A percentile compares a stretch with the other conserved stretches of the same genome.
Evolutionary conservation across 768 basidiomycete species (phyloP).

Genomic region (Leccinum disarticulatum): DNA sequence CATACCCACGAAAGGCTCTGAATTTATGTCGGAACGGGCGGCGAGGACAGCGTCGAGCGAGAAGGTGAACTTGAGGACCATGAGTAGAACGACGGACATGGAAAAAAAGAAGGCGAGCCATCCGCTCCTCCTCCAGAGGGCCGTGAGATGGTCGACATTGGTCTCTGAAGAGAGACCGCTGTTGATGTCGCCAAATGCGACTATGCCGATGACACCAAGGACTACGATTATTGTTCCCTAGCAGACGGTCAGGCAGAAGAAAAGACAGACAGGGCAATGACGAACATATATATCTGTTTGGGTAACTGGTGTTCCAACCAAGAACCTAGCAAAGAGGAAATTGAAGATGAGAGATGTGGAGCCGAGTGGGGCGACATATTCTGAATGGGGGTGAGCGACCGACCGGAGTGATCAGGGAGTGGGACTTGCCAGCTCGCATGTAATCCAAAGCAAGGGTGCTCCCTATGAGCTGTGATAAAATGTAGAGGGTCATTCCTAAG

Average conservation of each 20-base stretch:
- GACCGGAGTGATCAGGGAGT: background rate
- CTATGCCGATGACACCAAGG: conserved; percentile 83
- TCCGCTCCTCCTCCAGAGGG: conserved; percentile 80
- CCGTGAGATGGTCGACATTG: conserved; percentile 70
- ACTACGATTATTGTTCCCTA: conserved; percentile 84
- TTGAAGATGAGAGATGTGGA: conserved; percentile 95
- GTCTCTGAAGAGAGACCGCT: conserved; percentile 75
- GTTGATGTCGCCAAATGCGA: conserved; percentile 83
- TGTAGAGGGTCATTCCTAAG: conserved; percentile 91
- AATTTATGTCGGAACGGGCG: conserved; percentile 67
- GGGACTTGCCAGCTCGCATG: conserved; percentile 70
- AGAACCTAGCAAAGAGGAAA: conserved; percentile 88
- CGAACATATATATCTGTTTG: conserved; percentile 78
- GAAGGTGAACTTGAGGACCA: conserved; percentile 65
- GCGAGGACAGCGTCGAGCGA: conserved; percentile 74
- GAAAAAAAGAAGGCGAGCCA: conserved; percentile 92
- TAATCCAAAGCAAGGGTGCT: conserved; percentile 86
- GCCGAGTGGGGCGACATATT: conserved; percentile 96
- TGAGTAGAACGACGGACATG: conserved; percentile 67
- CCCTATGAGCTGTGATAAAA: conserved; percentile 85
- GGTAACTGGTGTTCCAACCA: conserved; percentile 84
- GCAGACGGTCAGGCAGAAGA: conserved; percentile 1
- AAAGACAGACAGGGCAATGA: conserved; percentile 5
- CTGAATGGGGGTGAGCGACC: conserved; percentile 37
- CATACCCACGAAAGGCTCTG: conserved; percentile 51